These are phyloP conservation scores for Penicillium turbatum DNA, from an alignment of 495 filamentous ascomycete species.

Conservation along the genomic window DNA sequence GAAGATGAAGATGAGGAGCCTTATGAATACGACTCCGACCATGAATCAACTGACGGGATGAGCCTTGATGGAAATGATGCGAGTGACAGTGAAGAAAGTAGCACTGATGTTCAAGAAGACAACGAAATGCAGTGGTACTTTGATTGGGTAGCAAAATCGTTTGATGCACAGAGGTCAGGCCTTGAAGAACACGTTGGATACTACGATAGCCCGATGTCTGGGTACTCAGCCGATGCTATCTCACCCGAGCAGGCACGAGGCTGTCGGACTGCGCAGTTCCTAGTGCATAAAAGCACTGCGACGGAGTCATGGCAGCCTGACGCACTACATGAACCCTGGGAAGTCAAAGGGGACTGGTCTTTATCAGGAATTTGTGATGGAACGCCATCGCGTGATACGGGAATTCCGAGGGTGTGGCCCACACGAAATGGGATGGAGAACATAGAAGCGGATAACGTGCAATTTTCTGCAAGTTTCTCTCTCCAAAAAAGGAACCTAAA, in stretches of 20 bases:
- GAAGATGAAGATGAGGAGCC: not conserved
- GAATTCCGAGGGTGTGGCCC: slow-evolving; percentile 4
- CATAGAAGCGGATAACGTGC: slow-evolving; percentile 6
- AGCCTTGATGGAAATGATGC: not conserved
- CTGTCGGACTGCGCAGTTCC: slow-evolving; percentile 26
- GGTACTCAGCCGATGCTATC: slow-evolving; percentile 22
- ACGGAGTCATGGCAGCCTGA: slow-evolving; percentile 12
- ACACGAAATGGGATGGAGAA: slow-evolving; percentile 9
- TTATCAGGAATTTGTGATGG: slow-evolving; percentile 27
- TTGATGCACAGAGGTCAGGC: not conserved
- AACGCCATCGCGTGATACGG: slow-evolving; percentile 18
- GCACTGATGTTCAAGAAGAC: not conserved
- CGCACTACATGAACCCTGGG: slow-evolving; percentile 20
- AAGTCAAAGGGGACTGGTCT: slow-evolving; percentile 22
- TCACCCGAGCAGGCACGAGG: slow-evolving; percentile 27
- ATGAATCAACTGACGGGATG: slow-evolving; percentile 1
- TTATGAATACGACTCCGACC: slow-evolving; percentile 16
- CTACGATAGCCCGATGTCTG: slow-evolving; percentile 20
- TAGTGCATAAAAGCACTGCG: slow-evolving; percentile 16
- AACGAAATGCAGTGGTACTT: slow-evolving; percentile 3
- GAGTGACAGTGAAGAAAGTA: not conserved
- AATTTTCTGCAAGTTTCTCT: slow-evolving; percentile 5
- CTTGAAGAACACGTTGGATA: slow-evolving; percentile 3
- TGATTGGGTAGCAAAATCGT: slow-evolving; percentile 1
- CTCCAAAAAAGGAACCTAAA: not conserved